Base-by-base conservation (phyloP, 2,329 filamentous ascomycete genomes). In the Mycosphaerella arachidis region DNA sequence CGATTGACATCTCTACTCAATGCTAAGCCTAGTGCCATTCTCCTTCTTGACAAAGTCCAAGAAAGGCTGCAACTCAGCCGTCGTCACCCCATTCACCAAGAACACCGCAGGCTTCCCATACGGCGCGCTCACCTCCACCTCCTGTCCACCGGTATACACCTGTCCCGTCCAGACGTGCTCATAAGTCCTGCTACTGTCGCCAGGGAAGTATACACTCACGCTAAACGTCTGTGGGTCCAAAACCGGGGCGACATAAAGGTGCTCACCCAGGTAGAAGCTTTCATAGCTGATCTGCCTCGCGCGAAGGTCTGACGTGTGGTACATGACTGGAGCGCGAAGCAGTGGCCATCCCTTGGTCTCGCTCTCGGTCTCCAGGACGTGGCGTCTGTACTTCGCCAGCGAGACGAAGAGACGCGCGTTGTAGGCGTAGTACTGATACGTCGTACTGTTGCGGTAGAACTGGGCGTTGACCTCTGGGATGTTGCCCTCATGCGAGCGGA, bases 401-500 rank as follows among this genome's bases (percentile, higher is more conserved):
- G 70, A 71, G n/a, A 66, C 65, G 64, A 72, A 75, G 63, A 76
- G 63, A 13, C 73, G 68, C 0, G 72, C 68, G 35, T 74, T 75
- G 65, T 76, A 74, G 1, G 70, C 70, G 55, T 71, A 71, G 60
- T 73, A 76, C 1, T 65, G 63, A 56, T 74, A 74, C 0, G 73
- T 69, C 0, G 71, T 68, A 1, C 63, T 59, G 56, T 75, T 75
- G 57, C 67, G 69, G 63, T 75, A 75, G 67, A 74, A 73, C 52
- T 75, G 73, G 0, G 73, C 67, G 52, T 75, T 75, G 30, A 75
- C 68, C 13, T 66, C 55, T 1, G 73, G 73, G 2, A 75, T 71
- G 63, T 75, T 75, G 10, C 73, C 73, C 62, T 75, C 73, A 61
- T 75, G 73, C 3, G 70, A 71, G n/a, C 73, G 69, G 63, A 75